A percentile compares a stretch with the other conserved stretches of the same genome.
Evolutionary conservation across 2,329 filamentous ascomycete genomes (phyloP).

Genomic region (Aspergillus melleus): DNA sequence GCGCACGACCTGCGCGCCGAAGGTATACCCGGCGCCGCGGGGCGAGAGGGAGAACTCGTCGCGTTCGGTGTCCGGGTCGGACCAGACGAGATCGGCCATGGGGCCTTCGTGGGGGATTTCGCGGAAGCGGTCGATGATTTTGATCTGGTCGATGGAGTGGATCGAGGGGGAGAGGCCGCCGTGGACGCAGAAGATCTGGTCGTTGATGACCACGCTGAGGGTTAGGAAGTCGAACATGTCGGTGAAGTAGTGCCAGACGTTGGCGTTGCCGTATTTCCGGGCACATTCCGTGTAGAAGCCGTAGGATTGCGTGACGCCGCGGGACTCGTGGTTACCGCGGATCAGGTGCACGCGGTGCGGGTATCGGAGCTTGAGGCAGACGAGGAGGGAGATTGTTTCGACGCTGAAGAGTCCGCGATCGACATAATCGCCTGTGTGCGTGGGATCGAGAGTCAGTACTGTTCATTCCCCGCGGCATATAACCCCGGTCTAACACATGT

Average conservation of each 20-base stretch:
- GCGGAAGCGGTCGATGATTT: slow-evolving; percentile 97
- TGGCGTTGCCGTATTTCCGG: slow-evolving; percentile 96
- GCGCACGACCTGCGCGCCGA: slow-evolving; percentile 95
- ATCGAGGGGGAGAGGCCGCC: slow-evolving; percentile 88
- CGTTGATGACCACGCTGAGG: slow-evolving; percentile 94
- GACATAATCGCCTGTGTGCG: slow-evolving; percentile 81
- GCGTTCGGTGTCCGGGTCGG: slow-evolving; percentile 92
- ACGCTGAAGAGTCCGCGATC: slow-evolving; percentile 98
- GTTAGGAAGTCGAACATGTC: slow-evolving; percentile 99
- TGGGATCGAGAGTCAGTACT: background rate
- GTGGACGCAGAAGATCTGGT: slow-evolving; percentile 98
- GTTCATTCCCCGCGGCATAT: too few species aligned
- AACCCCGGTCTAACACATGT: too few species aligned
- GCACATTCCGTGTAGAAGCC: slow-evolving; percentile 99
- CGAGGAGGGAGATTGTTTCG: slow-evolving; percentile 95
- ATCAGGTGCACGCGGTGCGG: slow-evolving; percentile 94
- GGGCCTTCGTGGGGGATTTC: slow-evolving; percentile 98
- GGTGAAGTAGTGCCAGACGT: slow-evolving; percentile 99
- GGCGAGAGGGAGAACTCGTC: slow-evolving; percentile 96
- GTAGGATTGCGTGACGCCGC: slow-evolving; percentile 97
- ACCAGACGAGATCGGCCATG: slow-evolving; percentile 99
- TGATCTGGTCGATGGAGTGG: slow-evolving; percentile 98
- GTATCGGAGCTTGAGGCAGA: slow-evolving; percentile 96
- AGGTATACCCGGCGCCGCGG: slow-evolving; percentile 92
- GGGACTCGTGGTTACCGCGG: slow-evolving; percentile 95